Evolutionary conservation across 495 filamentous ascomycete species (phyloP), one percentile per base, ranked within the genome.

Genomic region (Ramalina intermedia): DNA sequence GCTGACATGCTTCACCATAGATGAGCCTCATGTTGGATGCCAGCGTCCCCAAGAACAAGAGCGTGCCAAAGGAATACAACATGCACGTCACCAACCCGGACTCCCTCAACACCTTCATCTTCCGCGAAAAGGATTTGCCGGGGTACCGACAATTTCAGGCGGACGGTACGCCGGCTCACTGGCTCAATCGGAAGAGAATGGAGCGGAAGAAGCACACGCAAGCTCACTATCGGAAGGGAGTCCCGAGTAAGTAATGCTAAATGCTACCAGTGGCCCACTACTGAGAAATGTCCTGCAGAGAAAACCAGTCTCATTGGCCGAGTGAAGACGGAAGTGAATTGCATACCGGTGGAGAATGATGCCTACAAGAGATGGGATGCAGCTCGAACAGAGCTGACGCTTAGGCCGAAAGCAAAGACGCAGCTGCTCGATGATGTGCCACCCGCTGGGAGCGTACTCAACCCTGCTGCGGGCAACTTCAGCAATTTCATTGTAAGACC

Each of bases 101-200:
- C 54, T 64, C 80, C 43, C 66, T 75, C 59, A 98, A 96, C 59
- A 90, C 85, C 7, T 94, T 78, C 59, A 65, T 96, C 37, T 96
- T 96, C 58, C 84, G 82, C 14, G 89, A 96, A 64, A 87, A 91
- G 61, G 84, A 96, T 60, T 72, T 93, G 20, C 82, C 87, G 2
- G 85, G 84, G 24, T 87, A 79, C 58, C 78, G 79, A 50, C 72
- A 72, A 13, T 60, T 48, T 35, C 47, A 44, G 5, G 38, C 45
- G 21, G 53, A 55, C 11, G 43, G 48, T 14, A 41, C 53, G 6
- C 53, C 53, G 5, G 41, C 52, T 35, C 43, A 41, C 7, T 56
- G 44, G 43, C 49, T 54, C 38, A 47, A 54, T 26, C 51, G 57
- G 14, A 51, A 52, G 38, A 78, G 65, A 47, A 65, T 66, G 37